Percentiles rank a stretch among this genome's conserved stretches.
Evolutionary conservation across 805 yeast species (phyloP).

Genomic region (Metschnikowia reukaufii): DNA sequence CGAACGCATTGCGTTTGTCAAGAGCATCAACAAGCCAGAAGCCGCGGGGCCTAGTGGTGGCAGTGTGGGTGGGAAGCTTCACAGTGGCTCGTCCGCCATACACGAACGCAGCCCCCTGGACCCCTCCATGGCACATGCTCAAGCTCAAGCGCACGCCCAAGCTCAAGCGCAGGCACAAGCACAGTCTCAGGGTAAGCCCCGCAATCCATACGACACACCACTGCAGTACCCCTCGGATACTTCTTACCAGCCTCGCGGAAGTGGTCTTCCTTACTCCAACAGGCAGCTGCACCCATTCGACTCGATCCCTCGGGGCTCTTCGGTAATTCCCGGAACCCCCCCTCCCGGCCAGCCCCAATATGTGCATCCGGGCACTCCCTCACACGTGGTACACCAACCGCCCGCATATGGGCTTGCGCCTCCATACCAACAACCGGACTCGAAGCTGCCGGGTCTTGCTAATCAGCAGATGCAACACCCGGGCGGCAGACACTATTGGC

Average conservation of each 20-base stretch:
- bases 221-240: background rate
- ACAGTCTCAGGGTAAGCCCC: conserved; percentile 6
- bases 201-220: conserved; percentile 1
- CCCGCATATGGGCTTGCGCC: conserved; percentile 10
- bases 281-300: conserved; percentile 4
- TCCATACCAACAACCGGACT: conserved; percentile 17
- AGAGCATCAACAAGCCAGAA: conserved; percentile 22
- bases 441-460: conserved; percentile 20
- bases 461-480: conserved; percentile 29
- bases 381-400: conserved; percentile 8
- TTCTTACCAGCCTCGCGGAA: conserved; percentile 2
- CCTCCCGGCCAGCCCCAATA: conserved; percentile 13
- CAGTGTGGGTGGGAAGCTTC: background rate
- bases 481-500: conserved; percentile 28
- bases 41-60: no score
- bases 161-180: no score
- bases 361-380: conserved; percentile 4
- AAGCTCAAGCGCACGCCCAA: no score
- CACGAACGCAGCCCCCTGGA: background rate
- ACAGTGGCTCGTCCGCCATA: conserved; percentile 10
- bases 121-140: no score
- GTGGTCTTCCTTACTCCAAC: background rate
- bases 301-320: conserved; percentile 1
- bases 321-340: conserved; percentile 4
- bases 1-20: conserved; percentile 41